Conservation (phyloP, 768 basidiomycete genomes). For the Russula lepida region DNA sequence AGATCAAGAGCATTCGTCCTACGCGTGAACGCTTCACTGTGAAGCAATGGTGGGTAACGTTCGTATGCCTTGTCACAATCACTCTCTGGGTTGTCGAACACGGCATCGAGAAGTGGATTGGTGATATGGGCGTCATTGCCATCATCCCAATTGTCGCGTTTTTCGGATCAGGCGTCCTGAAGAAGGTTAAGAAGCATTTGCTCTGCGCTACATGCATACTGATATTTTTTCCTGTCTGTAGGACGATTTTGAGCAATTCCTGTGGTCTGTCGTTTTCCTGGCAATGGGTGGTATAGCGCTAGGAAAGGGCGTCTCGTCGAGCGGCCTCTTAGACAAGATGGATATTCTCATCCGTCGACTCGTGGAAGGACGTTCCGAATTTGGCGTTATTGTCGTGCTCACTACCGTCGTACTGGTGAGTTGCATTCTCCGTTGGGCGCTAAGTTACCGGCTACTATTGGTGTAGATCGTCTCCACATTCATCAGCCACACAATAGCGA, state of each 20-base stretch:
- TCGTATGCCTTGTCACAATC: conserved; percentile 81
- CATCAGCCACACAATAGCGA: conserved; percentile 96
- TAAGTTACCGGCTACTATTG: not conserved
- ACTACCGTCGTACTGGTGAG: conserved; percentile 27
- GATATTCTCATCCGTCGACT: conserved; percentile 51
- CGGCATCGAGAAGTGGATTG: conserved; percentile 62
- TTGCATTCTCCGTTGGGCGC: not conserved
- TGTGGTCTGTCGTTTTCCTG: conserved; percentile 91
- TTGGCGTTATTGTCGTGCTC: conserved; percentile 62
- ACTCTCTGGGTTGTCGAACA: conserved; percentile 85
- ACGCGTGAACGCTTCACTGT: conserved; percentile 71
- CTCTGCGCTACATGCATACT: not conserved
- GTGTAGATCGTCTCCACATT: conserved; percentile 81
- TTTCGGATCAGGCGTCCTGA: conserved; percentile 87
- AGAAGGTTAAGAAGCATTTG: conserved; percentile 56
- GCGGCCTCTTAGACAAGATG: conserved; percentile 77
- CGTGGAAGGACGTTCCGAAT: conserved; percentile 55
- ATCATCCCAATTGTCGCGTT: conserved; percentile 89
- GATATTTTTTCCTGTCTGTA: conserved; percentile 25
- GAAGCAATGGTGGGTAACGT: conserved; percentile 86
- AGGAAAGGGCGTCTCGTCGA: conserved; percentile 86
- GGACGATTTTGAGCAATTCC: conserved; percentile 93
- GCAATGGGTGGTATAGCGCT: conserved; percentile 98
- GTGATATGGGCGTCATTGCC: conserved; percentile 97
- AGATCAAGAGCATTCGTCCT: conserved; percentile 78